Conservation (phyloP, 257 asterid species). For the Buddleja alternifolia region DNA sequence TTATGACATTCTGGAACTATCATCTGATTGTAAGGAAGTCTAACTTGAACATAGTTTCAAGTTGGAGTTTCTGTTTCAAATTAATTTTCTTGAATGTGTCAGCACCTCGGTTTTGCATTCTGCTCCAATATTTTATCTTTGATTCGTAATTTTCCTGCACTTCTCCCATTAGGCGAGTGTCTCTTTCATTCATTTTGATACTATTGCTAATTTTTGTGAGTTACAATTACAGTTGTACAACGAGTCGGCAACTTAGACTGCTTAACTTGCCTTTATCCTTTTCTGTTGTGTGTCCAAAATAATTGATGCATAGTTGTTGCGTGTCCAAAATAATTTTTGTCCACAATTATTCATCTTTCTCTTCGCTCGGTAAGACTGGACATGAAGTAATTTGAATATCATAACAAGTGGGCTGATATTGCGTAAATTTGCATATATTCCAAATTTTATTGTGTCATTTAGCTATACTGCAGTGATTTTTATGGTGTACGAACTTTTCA, state of each 20-base stretch:
- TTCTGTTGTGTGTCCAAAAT: neutral
- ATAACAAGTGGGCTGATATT: neutral
- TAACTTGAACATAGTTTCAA: neutral
- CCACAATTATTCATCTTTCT: constrained; percentile 1
- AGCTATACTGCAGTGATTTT: neutral
- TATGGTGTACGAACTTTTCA: neutral
- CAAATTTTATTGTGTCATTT: neutral
- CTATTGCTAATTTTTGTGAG: neutral
- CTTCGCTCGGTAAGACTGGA: neutral
- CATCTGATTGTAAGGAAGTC: constrained; percentile 1
- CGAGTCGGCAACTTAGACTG: neutral
- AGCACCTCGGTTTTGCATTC: neutral
- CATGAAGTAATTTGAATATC: neutral
- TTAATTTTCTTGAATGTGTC: neutral
- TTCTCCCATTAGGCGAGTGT: neutral
- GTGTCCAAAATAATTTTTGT: neutral
- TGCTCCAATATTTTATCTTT: neutral
- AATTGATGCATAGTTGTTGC: neutral
- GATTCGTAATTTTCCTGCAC: neutral
- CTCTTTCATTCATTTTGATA: neutral
- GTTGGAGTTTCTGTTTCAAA: neutral
- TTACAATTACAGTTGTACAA: neutral
- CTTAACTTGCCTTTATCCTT: neutral
- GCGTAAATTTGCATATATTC: neutral
- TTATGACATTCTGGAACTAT: neutral